Evolutionary conservation across 2,329 filamentous ascomycete species (phyloP).

Genomic region (Apiospora kogelbergensis): DNA sequence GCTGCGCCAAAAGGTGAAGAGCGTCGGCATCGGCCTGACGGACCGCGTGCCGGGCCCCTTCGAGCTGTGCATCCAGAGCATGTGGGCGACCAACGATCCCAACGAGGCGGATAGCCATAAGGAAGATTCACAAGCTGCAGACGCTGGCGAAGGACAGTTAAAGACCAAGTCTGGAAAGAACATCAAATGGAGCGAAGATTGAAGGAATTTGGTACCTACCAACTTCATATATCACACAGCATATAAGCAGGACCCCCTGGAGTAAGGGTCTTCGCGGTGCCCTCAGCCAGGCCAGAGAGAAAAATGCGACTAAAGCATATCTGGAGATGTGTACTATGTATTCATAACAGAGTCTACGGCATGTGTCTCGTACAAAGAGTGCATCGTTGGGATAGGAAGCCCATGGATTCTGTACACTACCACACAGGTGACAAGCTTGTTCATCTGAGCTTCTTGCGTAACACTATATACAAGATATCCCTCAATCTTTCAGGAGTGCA

Average conservation of each 20-base stretch:
- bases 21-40: constrained; percentile 83
- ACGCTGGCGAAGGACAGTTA: constrained; percentile 30
- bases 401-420: neutral
- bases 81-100: constrained; percentile 84
- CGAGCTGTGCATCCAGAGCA: constrained; percentile 78
- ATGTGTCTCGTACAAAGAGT: neutral
- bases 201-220: constrained; percentile 9
- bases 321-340: neutral
- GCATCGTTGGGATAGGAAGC: neutral
- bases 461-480: neutral
- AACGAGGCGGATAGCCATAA: constrained; percentile 34
- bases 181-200: constrained; percentile 39
- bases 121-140: constrained; percentile 20
- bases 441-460: neutral
- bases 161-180: constrained; percentile 43
- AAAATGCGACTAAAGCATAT: neutral
- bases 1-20: constrained; percentile 80
- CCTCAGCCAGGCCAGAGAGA: neutral
- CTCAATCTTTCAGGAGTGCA: neutral
- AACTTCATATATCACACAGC: neutral
- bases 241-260: neutral
- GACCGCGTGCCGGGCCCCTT: constrained; percentile 88
- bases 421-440: neutral
- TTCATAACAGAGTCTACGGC: neutral
- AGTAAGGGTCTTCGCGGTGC: neutral